These are phyloP conservation scores for Datisca glomerata DNA, from an alignment of 306 rosid genomes.

Conservation along the genomic window DNA sequence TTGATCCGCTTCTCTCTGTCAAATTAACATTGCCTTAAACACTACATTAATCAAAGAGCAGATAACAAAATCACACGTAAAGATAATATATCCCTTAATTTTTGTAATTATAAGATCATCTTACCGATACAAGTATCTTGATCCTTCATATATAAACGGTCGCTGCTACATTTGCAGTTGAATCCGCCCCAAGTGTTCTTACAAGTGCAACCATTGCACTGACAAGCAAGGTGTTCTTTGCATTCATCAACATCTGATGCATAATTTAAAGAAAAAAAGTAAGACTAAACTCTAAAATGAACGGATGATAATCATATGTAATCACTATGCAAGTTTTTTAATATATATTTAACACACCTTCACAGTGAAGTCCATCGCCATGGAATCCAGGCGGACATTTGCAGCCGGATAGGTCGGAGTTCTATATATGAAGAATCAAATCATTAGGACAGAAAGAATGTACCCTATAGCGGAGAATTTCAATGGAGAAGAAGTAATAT, in stretches of 20 bases:
- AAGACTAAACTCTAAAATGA: background rate
- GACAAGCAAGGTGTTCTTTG: constrained; percentile 31
- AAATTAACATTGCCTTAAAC: too few relatives aligned
- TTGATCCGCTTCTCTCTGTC: constrained; percentile 66
- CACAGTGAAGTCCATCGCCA: constrained; percentile 58
- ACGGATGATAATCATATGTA: too few relatives aligned
- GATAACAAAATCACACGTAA: too few relatives aligned
- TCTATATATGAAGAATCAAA: constrained; percentile 24
- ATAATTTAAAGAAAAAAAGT: background rate
- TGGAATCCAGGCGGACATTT: constrained; percentile 59
- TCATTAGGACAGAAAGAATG: constrained; percentile 9
- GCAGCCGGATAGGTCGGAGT: constrained; percentile 50
- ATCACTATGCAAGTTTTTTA: too few relatives aligned
- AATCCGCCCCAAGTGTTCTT: constrained; percentile 50
- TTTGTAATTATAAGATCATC: too few relatives aligned
- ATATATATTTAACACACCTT: too few relatives aligned
- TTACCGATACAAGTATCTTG: constrained; percentile 45
- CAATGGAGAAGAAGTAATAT: background rate
- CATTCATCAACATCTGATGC: constrained; percentile 40
- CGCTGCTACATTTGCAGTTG: constrained; percentile 36
- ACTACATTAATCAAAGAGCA: too few relatives aligned
- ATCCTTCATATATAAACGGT: constrained; percentile 33
- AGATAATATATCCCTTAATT: too few relatives aligned
- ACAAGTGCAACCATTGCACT: constrained; percentile 40
- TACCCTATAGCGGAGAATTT: background rate